Percentiles rank a stretch among this genome's conserved stretches.
Conservation (phyloP, 352 stramenopile genomes). For the Pythium vanterpoolii region DNA sequence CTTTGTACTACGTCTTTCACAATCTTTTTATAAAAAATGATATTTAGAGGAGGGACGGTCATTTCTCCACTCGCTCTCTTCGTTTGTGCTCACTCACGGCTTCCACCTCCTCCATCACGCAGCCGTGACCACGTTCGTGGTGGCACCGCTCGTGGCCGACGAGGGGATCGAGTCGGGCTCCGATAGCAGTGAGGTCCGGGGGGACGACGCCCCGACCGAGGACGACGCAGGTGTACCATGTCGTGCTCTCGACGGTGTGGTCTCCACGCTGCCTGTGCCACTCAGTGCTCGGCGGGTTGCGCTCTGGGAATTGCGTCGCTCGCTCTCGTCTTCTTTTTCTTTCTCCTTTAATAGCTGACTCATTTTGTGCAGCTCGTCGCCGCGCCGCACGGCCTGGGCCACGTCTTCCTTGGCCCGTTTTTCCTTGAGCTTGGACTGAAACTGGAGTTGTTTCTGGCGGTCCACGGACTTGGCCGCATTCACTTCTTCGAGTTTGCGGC, state of each 20-base stretch:
- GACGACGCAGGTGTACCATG: background rate
- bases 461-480: constrained; percentile 59
- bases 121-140: background rate
- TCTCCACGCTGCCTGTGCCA: constrained; percentile 2
- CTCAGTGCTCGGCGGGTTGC: constrained; percentile 15
- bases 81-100: too few relatives aligned
- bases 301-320: constrained; percentile 8
- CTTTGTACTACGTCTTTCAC: background rate
- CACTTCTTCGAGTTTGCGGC: constrained; percentile 58
- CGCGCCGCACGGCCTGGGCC: constrained; percentile 50
- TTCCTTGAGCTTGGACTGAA: constrained; percentile 44
- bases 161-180: constrained; percentile 18
- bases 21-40: too few relatives aligned
- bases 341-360: constrained; percentile 24
- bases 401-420: constrained; percentile 35
- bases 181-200: constrained; percentile 19
- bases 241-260: background rate
- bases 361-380: constrained; percentile 51
- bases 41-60: too few relatives aligned
- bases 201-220: constrained; percentile 14
- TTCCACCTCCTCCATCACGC: too few relatives aligned
- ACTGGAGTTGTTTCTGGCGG: constrained; percentile 47
- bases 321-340: constrained; percentile 19
- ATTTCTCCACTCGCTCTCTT: too few relatives aligned
- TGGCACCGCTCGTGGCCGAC: background rate